phyloP scores from a whole-genome alignment of 2,329 filamentous ascomycete species.

The Botrytis tulipae region DNA sequence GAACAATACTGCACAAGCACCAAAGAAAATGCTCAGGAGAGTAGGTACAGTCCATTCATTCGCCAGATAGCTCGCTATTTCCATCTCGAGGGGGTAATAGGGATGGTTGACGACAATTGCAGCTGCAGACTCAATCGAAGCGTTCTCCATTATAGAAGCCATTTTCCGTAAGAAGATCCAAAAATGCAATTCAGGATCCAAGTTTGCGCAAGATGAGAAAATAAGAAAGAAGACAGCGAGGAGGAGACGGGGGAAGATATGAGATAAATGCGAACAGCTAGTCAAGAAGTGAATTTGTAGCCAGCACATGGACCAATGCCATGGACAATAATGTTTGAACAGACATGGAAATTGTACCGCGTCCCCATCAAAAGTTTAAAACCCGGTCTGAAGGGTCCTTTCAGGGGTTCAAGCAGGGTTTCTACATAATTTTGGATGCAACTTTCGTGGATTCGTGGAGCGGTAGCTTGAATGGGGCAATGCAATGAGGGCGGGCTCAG shows the following conservation, averaged over 20 bases:
- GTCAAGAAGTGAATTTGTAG: constrained; percentile 6
- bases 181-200: constrained; percentile 1
- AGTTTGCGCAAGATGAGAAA: constrained; percentile 1
- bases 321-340: not conserved
- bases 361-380: not conserved
- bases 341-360: constrained; percentile 5
- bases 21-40: constrained; percentile 59
- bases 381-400: constrained; percentile 12
- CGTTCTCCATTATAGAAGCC: constrained; percentile 29
- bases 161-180: constrained; percentile 20
- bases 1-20: constrained; percentile 57
- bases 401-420: constrained; percentile 18
- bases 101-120: constrained; percentile 50
- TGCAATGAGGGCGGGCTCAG: not conserved
- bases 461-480: constrained; percentile 4
- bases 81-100: constrained; percentile 67
- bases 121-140: constrained; percentile 22
- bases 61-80: constrained; percentile 61
- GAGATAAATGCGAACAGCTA: not conserved
- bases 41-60: constrained; percentile 61
- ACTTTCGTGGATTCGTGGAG: constrained; percentile 4
- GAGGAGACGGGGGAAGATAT: not conserved
- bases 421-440: constrained; percentile 1
- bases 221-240: not conserved
- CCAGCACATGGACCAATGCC: constrained; percentile 18